Evolutionary conservation across 441 rosid genomes (phyloP).

Genomic region (Kokia cookei): DNA sequence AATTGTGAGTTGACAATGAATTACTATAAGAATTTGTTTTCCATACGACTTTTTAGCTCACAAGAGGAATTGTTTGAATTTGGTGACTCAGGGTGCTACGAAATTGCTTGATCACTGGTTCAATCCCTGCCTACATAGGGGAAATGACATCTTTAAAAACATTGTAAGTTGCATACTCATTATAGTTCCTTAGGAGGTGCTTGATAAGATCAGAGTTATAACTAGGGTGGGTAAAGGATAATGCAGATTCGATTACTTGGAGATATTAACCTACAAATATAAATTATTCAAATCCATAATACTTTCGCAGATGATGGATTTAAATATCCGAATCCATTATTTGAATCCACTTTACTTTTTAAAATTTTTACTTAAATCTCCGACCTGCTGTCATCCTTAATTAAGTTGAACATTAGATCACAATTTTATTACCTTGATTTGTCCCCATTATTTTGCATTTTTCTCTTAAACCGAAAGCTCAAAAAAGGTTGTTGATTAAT

Average conservation of each 20-base stretch:
- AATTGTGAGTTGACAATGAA: conserved; percentile 42
- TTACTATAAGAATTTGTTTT: neutral
- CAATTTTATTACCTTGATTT: neutral
- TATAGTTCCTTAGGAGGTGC: neutral
- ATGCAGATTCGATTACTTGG: too few species aligned
- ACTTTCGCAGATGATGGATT: too few species aligned
- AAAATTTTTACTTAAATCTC: too few species aligned
- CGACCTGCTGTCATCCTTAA: too few species aligned
- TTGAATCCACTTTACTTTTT: too few species aligned
- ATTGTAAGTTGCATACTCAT: conserved; percentile 47
- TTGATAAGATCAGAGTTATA: neutral
- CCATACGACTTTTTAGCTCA: neutral
- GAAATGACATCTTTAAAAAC: conserved; percentile 15
- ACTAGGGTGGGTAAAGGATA: neutral
- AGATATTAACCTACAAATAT: too few species aligned
- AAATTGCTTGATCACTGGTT: conserved; percentile 51
- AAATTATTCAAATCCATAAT: too few species aligned
- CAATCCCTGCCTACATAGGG: conserved; percentile 45
- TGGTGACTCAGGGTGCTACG: conserved; percentile 44
- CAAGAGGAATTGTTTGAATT: neutral
- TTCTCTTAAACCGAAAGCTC: neutral
- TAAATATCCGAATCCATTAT: too few species aligned
- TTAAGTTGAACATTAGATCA: neutral
- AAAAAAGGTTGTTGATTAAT: neutral
- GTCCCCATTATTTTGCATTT: neutral